Conservation (phyloP, 169 alveolate species). For the Haemoproteus tartakovskyi region DNA sequence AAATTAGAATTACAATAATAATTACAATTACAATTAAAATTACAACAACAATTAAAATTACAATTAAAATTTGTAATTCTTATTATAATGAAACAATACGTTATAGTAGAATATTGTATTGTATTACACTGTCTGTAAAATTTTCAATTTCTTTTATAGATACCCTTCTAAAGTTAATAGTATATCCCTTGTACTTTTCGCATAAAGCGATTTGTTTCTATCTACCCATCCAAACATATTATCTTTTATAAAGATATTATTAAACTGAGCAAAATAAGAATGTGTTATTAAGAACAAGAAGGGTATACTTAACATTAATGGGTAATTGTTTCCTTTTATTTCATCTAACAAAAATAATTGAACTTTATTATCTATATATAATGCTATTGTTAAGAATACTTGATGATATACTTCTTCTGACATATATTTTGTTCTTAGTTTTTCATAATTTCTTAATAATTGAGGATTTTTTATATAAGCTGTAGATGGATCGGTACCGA, state of each 20-base stretch:
- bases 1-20: too few species aligned
- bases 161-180: too few species aligned
- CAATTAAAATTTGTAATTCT: too few species aligned
- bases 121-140: not conserved
- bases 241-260: slow-evolving; percentile 46
- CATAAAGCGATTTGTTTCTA: slow-evolving; percentile 3
- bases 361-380: slow-evolving; percentile 11
- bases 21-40: too few species aligned
- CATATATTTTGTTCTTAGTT: slow-evolving; percentile 17
- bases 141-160: not conserved
- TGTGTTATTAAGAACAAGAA: slow-evolving; percentile 28
- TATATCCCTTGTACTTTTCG: slow-evolving; percentile 1
- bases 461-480: slow-evolving; percentile 5
- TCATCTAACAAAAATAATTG: slow-evolving; percentile 23
- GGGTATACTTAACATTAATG: slow-evolving; percentile 42
- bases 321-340: slow-evolving; percentile 29
- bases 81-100: too few species aligned
- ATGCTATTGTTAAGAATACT: slow-evolving; percentile 32
- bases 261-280: slow-evolving; percentile 15
- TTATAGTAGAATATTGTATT: too few species aligned
- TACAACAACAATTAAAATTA: too few species aligned
- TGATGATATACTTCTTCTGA: slow-evolving; percentile 7
- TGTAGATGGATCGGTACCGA: not conserved
- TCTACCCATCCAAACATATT: slow-evolving; percentile 55
- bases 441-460: slow-evolving; percentile 9